Conservation (phyloP, 371 early-diverging fungal species). For the Mucor irregularis region DNA sequence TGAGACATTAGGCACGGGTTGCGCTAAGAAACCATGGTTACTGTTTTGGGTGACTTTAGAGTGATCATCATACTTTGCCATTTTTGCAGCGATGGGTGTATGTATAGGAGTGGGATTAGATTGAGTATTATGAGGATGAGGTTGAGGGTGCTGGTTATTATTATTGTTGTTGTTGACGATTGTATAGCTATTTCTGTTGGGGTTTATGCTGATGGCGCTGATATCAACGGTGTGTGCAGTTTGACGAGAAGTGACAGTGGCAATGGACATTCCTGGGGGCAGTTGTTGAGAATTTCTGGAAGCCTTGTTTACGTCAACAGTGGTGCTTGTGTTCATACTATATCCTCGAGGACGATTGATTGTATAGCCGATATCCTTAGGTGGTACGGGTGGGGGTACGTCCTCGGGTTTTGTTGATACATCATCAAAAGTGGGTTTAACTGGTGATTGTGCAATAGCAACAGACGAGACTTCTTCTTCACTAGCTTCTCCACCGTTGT, state of each 20-base stretch:
- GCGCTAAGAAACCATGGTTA: background rate
- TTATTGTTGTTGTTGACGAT: no score
- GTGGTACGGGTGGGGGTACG: slow-evolving; percentile 26
- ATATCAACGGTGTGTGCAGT: slow-evolving; percentile 30
- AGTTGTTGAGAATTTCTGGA: slow-evolving; percentile 3
- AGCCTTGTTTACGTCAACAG: no score
- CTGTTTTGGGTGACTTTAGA: background rate
- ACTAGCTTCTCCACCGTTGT: slow-evolving; percentile 2
- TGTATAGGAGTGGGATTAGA: slow-evolving; percentile 1
- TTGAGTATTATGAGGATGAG: background rate
- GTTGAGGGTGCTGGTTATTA: no score
- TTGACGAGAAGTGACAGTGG: slow-evolving; percentile 26
- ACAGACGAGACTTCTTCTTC: background rate
- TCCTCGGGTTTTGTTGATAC: background rate
- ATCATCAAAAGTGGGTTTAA: background rate
- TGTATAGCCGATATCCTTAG: slow-evolving; percentile 14
- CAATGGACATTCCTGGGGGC: slow-evolving; percentile 30
- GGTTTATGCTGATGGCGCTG: background rate
- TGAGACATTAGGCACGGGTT: slow-evolving; percentile 12
- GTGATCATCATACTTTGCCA: slow-evolving; percentile 13
- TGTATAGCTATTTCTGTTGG: background rate
- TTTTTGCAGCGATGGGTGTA: slow-evolving; percentile 20
- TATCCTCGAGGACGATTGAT: background rate
- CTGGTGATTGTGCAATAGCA: background rate
- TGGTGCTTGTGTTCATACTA: no score